A percentile compares a stretch with the other conserved stretches of the same genome.
Evolutionary conservation across 176 grass and related monocot species (phyloP).

Genomic region (Eremochloa ophiuroides): DNA sequence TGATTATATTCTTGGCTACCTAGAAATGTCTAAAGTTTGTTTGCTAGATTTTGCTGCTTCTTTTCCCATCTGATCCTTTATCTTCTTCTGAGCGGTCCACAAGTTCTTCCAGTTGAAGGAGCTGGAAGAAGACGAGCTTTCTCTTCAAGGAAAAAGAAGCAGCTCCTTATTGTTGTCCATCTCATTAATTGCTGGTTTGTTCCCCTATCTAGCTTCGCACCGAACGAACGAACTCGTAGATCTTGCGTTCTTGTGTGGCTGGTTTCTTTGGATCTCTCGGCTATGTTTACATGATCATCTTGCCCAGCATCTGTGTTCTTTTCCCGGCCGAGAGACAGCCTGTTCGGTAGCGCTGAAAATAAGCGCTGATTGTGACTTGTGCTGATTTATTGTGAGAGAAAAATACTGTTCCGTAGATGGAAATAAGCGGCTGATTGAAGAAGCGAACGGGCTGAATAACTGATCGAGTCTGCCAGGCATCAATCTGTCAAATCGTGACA

Average conservation of each 20-base stretch:
- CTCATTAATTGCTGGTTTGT: background rate
- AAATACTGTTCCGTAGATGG: too few relatives aligned
- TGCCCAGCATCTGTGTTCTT: background rate
- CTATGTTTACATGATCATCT: background rate
- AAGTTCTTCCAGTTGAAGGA: background rate
- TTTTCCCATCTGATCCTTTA: conserved; percentile 6
- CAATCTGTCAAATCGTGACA: conserved; percentile 9
- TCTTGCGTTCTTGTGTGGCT: background rate
- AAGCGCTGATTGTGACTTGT: too few relatives aligned
- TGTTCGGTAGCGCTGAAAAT: too few relatives aligned
- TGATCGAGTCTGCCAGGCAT: background rate
- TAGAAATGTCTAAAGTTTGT: background rate
- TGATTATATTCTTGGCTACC: background rate
- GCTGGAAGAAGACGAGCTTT: background rate
- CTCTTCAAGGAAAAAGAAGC: too few relatives aligned
- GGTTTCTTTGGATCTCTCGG: background rate
- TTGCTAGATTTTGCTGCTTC: conserved; percentile 15
- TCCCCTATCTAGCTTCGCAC: background rate
- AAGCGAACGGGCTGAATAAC: too few relatives aligned
- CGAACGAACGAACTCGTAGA: background rate
- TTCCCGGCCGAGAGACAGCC: background rate
- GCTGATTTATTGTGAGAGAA: too few relatives aligned
- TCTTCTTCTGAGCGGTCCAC: background rate
- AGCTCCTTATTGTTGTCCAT: background rate
- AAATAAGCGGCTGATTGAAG: too few relatives aligned